Evolutionary conservation across 371 early-diverging fungal species (phyloP), one percentile per base, ranked within the genome.

Genomic region (Syncephalastrum sp.): DNA sequence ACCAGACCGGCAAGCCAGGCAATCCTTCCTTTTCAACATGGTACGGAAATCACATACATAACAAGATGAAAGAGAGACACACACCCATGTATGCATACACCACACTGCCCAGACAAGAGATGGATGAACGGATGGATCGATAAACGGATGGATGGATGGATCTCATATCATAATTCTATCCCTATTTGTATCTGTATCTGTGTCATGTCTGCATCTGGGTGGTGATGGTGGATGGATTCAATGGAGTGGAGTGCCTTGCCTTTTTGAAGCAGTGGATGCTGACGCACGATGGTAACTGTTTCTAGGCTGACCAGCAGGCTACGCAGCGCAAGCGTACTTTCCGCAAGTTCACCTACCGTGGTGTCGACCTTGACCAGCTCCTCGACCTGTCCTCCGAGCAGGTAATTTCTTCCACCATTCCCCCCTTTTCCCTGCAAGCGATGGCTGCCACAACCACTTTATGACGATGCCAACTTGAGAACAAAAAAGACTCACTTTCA

Each of bases 281-380:
- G 27, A 17, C 16, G 24, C 47, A 33, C 8, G 38, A 33, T 12
- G 38, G 38, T 33, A 12, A 12, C 8, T 33, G 38, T 33, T 51
- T 10, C 5, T 71, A 82, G 80, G 79, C 81, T 79, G 83, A 81
- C 72, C 60, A 60, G 49, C 65, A 56, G 41, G 43, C 38, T 21
- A 55, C 61, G 45, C 80, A 86, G 78, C 88, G 89, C 85, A 94
- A 92, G 86, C 78, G 98, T 67, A 88, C 91, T 60, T 99, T 99
- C 92, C 89, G 92, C 81, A 97, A 91, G 83, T 98, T 91, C 88
- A 88, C 89, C 69, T 99, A 89, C 94, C 91, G 97, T 69, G 99
- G 99, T 64, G 87, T 98, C 63, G 96, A 96, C 77, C 90, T 99
- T 53, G 67, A 67, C 54, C 67, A 67, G 72, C 90, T 99, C 65